Percentiles rank a stretch among this genome's conserved stretches.
Evolutionary conservation across 768 basidiomycete species (phyloP).

Genomic region (Candolleomyces aberdarensis): DNA sequence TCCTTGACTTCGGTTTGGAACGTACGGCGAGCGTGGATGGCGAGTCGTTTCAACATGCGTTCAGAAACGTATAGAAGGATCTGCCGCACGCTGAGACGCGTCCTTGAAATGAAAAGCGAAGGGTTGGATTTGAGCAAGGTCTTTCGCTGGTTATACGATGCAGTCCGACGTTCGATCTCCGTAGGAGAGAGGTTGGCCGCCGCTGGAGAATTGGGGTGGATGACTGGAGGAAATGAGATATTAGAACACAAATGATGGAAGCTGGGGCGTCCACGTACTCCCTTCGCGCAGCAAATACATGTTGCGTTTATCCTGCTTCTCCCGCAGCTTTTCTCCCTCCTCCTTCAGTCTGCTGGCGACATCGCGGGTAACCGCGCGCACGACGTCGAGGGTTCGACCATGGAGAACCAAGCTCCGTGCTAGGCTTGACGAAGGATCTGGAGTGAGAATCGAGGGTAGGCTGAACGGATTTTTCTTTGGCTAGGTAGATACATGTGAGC

Average conservation of each 20-base stretch:
- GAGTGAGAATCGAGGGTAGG: slow-evolving; percentile 84
- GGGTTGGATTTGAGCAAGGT: slow-evolving; percentile 87
- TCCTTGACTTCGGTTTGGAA: slow-evolving; percentile 79
- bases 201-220: slow-evolving; percentile 83
- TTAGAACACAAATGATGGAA: neutral
- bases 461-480: slow-evolving; percentile 82
- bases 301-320: slow-evolving; percentile 93
- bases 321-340: slow-evolving; percentile 76
- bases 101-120: slow-evolving; percentile 90
- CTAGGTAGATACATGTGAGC: slow-evolving; percentile 25
- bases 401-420: slow-evolving; percentile 85
- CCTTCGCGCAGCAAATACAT: slow-evolving; percentile 96
- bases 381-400: slow-evolving; percentile 91
- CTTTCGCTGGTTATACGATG: slow-evolving; percentile 83
- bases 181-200: slow-evolving; percentile 64
- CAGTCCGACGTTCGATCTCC: slow-evolving; percentile 83
- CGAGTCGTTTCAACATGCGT: slow-evolving; percentile 83
- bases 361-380: slow-evolving; percentile 86
- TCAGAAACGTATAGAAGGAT: slow-evolving; percentile 90
- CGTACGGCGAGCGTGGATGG: slow-evolving; percentile 70
- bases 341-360: slow-evolving; percentile 87
- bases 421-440: slow-evolving; percentile 85
- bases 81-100: slow-evolving; percentile 90
- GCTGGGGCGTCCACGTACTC: slow-evolving; percentile 47
- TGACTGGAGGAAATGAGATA: slow-evolving; percentile 57